These are phyloP conservation scores for Darksidea phi DNA, from an alignment of 495 filamentous ascomycete genomes.

Conservation along the genomic window DNA sequence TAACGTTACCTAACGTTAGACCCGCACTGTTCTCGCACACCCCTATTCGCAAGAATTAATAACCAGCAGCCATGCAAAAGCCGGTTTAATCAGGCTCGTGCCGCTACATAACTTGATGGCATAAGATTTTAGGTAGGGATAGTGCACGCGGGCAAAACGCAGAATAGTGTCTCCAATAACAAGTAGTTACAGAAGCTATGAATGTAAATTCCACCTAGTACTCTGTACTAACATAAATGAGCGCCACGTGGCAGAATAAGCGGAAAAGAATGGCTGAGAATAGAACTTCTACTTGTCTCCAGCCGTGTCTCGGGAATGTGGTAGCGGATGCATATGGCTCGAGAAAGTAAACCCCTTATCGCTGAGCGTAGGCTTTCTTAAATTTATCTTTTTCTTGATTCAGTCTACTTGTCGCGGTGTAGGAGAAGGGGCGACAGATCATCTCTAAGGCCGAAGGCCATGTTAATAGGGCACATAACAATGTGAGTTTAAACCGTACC, in stretches of 20 bases:
- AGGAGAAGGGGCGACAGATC: neutral
- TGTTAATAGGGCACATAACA: neutral
- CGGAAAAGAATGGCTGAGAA: neutral
- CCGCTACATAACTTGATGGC: neutral
- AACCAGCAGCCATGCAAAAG: neutral
- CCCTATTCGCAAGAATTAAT: too few relatives aligned
- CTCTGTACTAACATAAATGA: neutral
- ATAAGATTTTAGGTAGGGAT: neutral
- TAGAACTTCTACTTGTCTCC: neutral
- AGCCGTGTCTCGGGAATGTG: neutral
- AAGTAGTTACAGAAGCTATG: neutral
- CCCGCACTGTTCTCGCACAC: neutral
- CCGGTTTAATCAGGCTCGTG: neutral
- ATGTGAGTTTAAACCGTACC: neutral
- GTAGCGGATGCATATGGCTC: neutral
- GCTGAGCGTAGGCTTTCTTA: neutral
- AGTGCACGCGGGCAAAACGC: neutral
- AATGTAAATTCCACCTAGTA: neutral
- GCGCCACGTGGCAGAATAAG: too few relatives aligned
- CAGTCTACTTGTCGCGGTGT: neutral
- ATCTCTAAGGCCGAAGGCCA: neutral
- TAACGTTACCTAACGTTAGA: too few relatives aligned
- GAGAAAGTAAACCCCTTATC: neutral
- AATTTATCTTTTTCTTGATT: slow-evolving; percentile 1
- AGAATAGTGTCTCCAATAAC: neutral